Percentiles rank a stretch among this genome's conserved stretches.
Conservation (phyloP, 2,329 filamentous ascomycete species). For the Nigrograna mackinnonii region DNA sequence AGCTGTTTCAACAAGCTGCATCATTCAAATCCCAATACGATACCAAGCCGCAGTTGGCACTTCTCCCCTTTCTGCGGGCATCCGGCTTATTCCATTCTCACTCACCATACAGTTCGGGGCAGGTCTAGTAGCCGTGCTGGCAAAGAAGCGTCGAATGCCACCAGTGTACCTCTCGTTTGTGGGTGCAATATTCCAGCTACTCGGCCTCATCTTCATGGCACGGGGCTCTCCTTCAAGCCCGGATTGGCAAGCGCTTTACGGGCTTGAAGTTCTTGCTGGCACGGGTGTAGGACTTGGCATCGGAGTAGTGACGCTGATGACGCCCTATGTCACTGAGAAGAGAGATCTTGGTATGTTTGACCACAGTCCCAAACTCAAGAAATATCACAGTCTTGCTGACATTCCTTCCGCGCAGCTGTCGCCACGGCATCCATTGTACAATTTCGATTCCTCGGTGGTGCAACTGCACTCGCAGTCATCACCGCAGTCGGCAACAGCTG, state of each 20-base stretch:
- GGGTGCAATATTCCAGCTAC: conserved; percentile 8
- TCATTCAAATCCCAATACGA: conserved; percentile 19
- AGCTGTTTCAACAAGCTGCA: conserved; percentile 6
- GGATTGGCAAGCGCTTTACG: conserved; percentile 10
- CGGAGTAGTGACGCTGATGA: conserved; percentile 8
- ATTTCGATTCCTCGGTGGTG: conserved; percentile 12
- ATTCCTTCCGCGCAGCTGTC: too few species aligned
- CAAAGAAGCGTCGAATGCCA: conserved; percentile 6
- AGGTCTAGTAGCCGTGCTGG: conserved; percentile 6
- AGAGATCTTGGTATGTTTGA: conserved; percentile 14
- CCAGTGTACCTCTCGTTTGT: conserved; percentile 9
- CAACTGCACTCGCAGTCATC: conserved; percentile 9
- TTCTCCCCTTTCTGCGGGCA: conserved; percentile 11
- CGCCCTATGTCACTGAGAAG: conserved; percentile 13
- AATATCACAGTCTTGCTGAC: too few species aligned
- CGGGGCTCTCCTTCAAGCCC: background rate
- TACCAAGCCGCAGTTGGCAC: conserved; percentile 14
- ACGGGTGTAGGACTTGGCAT: conserved; percentile 11
- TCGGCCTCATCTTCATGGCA: conserved; percentile 9
- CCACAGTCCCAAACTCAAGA: too few species aligned
- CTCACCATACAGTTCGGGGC: conserved; percentile 11
- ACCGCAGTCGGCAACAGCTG: too few species aligned
- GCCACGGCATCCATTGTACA: conserved; percentile 7
- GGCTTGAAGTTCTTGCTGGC: conserved; percentile 13
- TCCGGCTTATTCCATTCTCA: conserved; percentile 14